These are phyloP conservation scores for Aspergillus sclerotialis DNA, from an alignment of 2,329 filamentous ascomycete genomes.

Conservation along the genomic window DNA sequence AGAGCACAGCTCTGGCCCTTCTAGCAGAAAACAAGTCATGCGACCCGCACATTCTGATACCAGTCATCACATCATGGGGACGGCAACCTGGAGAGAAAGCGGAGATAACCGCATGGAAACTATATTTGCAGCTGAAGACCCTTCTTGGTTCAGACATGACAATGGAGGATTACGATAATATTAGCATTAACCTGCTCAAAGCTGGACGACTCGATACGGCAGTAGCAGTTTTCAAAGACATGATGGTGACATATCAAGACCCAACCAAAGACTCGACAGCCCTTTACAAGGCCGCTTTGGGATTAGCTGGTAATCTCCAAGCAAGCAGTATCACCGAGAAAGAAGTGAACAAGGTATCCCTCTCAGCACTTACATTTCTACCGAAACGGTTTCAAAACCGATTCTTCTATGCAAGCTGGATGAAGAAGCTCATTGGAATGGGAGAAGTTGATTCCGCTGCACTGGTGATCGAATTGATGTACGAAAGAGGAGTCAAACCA, in stretches of 20 bases:
- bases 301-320: slow-evolving; percentile 34
- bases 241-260: slow-evolving; percentile 63
- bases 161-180: slow-evolving; percentile 68
- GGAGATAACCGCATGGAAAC: slow-evolving; percentile 56
- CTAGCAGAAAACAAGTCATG: slow-evolving; percentile 37
- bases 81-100: slow-evolving; percentile 43
- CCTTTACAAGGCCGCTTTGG: slow-evolving; percentile 38
- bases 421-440: slow-evolving; percentile 72
- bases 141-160: slow-evolving; percentile 55
- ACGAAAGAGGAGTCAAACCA: slow-evolving; percentile 58
- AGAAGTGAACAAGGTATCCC: slow-evolving; percentile 42
- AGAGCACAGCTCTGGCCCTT: slow-evolving; percentile 41
- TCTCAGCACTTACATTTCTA: slow-evolving; percentile 45
- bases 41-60: slow-evolving; percentile 43
- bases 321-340: slow-evolving; percentile 34
- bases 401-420: slow-evolving; percentile 83
- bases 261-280: slow-evolving; percentile 37
- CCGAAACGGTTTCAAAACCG: slow-evolving; percentile 57
- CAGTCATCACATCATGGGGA: slow-evolving; percentile 63
- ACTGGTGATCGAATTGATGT: slow-evolving; percentile 70
- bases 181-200: slow-evolving; percentile 64
- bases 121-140: slow-evolving; percentile 59
- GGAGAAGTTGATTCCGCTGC: slow-evolving; percentile 64
- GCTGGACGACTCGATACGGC: slow-evolving; percentile 60
- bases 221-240: slow-evolving; percentile 74